Base-by-base conservation (phyloP, 768 basidiomycete species). In the Candolleomyces efflorescens region DNA sequence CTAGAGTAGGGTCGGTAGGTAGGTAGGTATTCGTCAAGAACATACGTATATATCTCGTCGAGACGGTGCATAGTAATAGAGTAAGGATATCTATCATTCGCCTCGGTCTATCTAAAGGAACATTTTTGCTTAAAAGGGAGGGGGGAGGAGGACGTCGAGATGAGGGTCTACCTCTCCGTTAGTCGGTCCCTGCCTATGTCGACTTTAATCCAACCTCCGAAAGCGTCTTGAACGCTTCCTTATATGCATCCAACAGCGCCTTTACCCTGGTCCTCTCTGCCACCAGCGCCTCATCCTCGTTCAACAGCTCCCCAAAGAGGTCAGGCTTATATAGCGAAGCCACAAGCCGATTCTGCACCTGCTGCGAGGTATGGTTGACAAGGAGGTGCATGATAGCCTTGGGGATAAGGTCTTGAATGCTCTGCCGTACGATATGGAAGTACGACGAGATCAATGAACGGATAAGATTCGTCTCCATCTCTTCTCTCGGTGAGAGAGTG, bases 321-420 rank as follows among this genome's bases (percentile, higher is more conserved):
- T 94, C 90, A 0, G 96, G 96, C 74, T 94, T 97, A 79, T 99
- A 99, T 62, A 99, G 72, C 46, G 89, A 79, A 32, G 94, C 84
- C n/a, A 99, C 97, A 32, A 99, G 79, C 20, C 97, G 85, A 69
- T 97, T 97, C 73, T 98, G 97, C 23, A 99, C 93, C 17, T 94
- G 90, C 69, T 98, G 90, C 46, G 93, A 88, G n/a, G 95, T 95
- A 68, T 92, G 82, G 73, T 97, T 98, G 68, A 99, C 96, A 61
- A 98, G 82, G 64, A 94, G 84, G 75, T 98, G 96, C 96, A 98
- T 98, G 76, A 97, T 89, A 20, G 95, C 94, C 74, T 99, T 99
- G 36, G 97, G 97, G 18, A 99, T 84, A 56, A 98, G 81, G 71
- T 99, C 97, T 63, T 98, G 93, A 61, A 99, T 97, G 68, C 89